Conservation (phyloP, 176 grass and related monocot species). For the Zoysia pacifica region DNA sequence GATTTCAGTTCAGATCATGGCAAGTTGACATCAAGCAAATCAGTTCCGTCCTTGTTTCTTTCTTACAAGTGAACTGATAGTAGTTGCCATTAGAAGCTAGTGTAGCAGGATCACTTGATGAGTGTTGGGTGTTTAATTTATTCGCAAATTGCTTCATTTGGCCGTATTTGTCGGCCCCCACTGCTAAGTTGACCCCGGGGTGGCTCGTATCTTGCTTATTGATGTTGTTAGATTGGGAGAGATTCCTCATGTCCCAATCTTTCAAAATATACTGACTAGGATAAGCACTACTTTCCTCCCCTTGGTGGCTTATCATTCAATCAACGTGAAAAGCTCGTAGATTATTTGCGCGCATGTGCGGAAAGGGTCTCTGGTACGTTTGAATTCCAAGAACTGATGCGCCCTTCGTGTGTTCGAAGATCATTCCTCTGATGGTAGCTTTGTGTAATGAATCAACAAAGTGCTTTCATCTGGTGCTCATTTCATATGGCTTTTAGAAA, state of each 20-base stretch:
- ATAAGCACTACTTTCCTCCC: constrained; percentile 35
- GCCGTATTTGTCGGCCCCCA: constrained; percentile 18
- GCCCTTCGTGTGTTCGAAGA: constrained; percentile 4
- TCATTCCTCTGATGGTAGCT: background rate
- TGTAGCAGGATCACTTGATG: background rate
- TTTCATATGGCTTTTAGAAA: background rate
- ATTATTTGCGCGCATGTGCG: constrained; percentile 39
- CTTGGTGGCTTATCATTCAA: constrained; percentile 38
- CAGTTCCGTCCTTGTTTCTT: background rate
- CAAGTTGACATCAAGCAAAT: constrained; percentile 34
- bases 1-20: constrained; percentile 34
- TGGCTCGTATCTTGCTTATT: constrained; percentile 8
- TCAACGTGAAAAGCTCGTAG: constrained; percentile 22
- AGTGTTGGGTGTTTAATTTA: constrained; percentile 25
- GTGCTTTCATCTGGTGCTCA: background rate
- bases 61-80: constrained; percentile 11
- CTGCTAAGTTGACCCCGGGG: background rate
- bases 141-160: constrained; percentile 30
- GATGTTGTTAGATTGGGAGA: constrained; percentile 24
- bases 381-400: constrained; percentile 35
- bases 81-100: constrained; percentile 12
- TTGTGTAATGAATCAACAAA: constrained; percentile 10
- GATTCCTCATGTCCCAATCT: constrained; percentile 44
- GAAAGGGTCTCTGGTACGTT: constrained; percentile 28
- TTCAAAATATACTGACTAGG: constrained; percentile 52